Base-by-base conservation (phyloP, 2,329 filamentous ascomycete species). In the Stagonosporopsis vannaccii region DNA sequence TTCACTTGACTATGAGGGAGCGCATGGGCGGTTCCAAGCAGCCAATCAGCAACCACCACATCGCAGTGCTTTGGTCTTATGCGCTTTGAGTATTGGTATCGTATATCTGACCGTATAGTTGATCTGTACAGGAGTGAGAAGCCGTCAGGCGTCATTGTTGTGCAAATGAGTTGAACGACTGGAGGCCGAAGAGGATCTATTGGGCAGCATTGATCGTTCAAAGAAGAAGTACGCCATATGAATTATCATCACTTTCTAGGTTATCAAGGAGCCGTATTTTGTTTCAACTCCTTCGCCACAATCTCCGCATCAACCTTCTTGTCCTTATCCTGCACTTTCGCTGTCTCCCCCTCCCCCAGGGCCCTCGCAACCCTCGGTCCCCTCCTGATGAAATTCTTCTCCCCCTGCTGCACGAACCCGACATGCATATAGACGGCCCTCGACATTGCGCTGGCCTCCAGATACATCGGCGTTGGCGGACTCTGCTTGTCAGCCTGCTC, bases 391-490 rank as follows among this genome's bases (percentile, higher is more conserved):
- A 20, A 43, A 2, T 48, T 48, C 15, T 47, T 25, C 25, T 48
- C 54, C 1, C 48, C 48, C 17, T 26, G 25, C 48, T 62, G 63
- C 2, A 69, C 68, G 62, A 74, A 75, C 7, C 72, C 71, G 7
- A 50, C 36, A 49, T 69, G 65, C 63, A 69, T 57, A 53, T 74
- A 75, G n/a, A 74, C 64, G 1, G 55, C 58, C 40, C 63, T 62
- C 8, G 65, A 71, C 32, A 58, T 62, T 1, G 62, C 62, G 26
- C 55, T 55, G 42, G 56, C 62, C 66, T 74, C 71, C 28, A 75
- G 13, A 66, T 68, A 75, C 62, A 72, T 48, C 0, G 68, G 62
- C 45, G 63, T 71, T n/a, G 49, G 13, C 22, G 70, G 67, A 0
- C 40, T 55, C 19, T 47, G 53, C 0, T n/a, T 46, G 67, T 75